These are phyloP conservation scores for Angophora floribunda DNA, from an alignment of 345 rosid species.

Conservation along the genomic window DNA sequence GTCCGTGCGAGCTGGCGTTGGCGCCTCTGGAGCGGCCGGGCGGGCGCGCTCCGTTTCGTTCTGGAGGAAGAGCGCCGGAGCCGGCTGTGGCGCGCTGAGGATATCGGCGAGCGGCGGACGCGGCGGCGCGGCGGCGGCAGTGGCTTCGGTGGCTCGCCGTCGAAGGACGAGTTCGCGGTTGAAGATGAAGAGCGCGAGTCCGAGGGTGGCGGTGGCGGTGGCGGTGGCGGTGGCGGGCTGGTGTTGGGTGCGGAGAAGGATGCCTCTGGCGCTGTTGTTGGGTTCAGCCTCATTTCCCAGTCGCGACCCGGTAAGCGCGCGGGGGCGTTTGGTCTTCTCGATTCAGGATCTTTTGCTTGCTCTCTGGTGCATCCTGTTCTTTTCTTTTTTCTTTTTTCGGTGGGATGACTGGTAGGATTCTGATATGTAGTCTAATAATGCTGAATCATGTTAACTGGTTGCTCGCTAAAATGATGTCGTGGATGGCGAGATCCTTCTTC, in stretches of 20 bases:
- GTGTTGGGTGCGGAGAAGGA: constrained; percentile 47
- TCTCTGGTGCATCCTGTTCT: background rate
- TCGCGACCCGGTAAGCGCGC: constrained; percentile 17
- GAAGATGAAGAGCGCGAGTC: constrained; percentile 4
- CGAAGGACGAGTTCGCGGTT: constrained; percentile 7
- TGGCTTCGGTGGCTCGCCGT: background rate
- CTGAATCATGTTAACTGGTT: background rate
- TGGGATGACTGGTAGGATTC: background rate
- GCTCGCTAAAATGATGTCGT: background rate
- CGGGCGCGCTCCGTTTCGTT: background rate
- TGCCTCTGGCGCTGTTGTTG: constrained; percentile 51
- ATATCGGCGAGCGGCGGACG: background rate
- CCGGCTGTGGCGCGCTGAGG: background rate
- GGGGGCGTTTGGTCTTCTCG: background rate
- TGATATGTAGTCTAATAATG: background rate
- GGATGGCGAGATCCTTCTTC: background rate
- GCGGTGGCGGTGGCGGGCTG: constrained; percentile 1
- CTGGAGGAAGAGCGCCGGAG: background rate
- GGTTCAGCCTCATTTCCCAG: constrained; percentile 46
- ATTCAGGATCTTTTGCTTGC: background rate
- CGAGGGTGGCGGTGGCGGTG: background rate
- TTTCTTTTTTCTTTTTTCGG: background rate
- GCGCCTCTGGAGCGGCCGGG: background rate
- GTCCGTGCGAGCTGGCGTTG: background rate
- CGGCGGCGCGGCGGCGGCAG: background rate